A percentile compares a stretch with the other conserved stretches of the same genome.
Conservation (phyloP, 2,329 filamentous ascomycete species). For the Fusarium sp. region DNA sequence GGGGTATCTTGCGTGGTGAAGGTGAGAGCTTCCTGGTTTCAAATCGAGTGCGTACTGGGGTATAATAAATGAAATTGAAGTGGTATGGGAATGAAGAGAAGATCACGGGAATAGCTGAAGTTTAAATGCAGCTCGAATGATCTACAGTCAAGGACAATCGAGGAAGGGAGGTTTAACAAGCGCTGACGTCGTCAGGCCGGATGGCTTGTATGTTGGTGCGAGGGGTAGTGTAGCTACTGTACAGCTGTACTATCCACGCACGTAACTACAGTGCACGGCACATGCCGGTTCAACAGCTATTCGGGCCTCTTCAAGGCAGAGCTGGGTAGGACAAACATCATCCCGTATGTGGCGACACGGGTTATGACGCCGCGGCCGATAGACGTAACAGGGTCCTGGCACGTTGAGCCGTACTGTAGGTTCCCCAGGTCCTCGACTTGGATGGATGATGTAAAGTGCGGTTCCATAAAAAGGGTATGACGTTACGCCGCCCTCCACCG, state of each 20-base stretch:
- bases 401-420: background rate
- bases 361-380: conserved; percentile 35
- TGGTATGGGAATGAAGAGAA: background rate
- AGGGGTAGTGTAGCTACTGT: conserved; percentile 2
- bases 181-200: conserved; percentile 35
- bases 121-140: conserved; percentile 33
- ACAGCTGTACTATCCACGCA: background rate
- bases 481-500: conserved; percentile 18
- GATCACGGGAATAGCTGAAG: conserved; percentile 17
- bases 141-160: conserved; percentile 8
- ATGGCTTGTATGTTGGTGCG: background rate
- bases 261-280: background rate
- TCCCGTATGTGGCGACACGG: conserved; percentile 28
- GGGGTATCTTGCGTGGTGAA: conserved; percentile 21
- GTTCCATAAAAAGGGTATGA: conserved; percentile 24
- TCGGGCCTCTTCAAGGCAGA: conserved; percentile 9
- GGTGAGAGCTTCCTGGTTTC: background rate
- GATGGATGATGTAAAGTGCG: conserved; percentile 33
- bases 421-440: conserved; percentile 1
- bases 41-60: conserved; percentile 4
- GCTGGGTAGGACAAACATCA: conserved; percentile 1
- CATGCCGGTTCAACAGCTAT: background rate
- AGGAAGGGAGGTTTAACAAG: conserved; percentile 1
- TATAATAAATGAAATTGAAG: conserved; percentile 9
- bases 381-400: conserved; percentile 11